Evolutionary conservation across 2,329 filamentous ascomycete genomes (phyloP).

Genomic region (Colletotrichum plurivorum): DNA sequence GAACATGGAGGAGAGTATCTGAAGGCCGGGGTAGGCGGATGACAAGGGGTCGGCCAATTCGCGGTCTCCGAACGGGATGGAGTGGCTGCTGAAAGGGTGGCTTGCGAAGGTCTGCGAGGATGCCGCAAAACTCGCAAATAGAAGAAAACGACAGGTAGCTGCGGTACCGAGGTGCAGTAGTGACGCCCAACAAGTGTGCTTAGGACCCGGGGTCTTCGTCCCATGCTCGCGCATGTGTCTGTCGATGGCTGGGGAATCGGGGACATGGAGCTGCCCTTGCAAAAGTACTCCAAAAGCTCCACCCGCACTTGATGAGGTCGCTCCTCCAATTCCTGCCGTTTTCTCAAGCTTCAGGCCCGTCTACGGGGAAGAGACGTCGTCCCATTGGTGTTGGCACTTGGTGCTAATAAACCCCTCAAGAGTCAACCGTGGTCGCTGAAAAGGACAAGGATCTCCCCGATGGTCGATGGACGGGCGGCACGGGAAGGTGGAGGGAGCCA

Average conservation of each 20-base stretch:
- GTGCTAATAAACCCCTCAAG: not conserved
- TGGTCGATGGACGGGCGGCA: not conserved
- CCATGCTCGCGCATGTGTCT: not conserved
- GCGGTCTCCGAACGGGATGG: too few relatives aligned
- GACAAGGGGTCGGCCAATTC: not conserved
- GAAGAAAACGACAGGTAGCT: not conserved
- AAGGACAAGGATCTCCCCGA: not conserved
- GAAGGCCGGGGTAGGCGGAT: not conserved
- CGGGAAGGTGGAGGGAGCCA: not conserved
- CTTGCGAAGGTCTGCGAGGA: constrained; percentile 2
- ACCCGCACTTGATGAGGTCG: constrained; percentile 12
- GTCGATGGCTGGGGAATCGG: not conserved
- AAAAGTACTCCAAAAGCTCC: constrained; percentile 32
- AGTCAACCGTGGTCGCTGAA: not conserved
- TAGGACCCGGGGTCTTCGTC: not conserved
- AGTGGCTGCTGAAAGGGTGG: not conserved
- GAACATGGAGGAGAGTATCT: too few relatives aligned
- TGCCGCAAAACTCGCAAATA: constrained; percentile 21
- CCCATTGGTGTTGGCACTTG: not conserved
- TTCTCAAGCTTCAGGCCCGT: constrained; percentile 2
- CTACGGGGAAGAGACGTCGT: not conserved
- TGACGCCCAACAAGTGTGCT: constrained; percentile 6
- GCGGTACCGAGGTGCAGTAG: constrained; percentile 10
- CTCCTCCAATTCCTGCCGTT: constrained; percentile 13
- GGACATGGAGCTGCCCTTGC: constrained; percentile 4